These are phyloP conservation scores for Neonectria sp. DNA, from an alignment of 2,329 filamentous ascomycete species.

Conservation along the genomic window DNA sequence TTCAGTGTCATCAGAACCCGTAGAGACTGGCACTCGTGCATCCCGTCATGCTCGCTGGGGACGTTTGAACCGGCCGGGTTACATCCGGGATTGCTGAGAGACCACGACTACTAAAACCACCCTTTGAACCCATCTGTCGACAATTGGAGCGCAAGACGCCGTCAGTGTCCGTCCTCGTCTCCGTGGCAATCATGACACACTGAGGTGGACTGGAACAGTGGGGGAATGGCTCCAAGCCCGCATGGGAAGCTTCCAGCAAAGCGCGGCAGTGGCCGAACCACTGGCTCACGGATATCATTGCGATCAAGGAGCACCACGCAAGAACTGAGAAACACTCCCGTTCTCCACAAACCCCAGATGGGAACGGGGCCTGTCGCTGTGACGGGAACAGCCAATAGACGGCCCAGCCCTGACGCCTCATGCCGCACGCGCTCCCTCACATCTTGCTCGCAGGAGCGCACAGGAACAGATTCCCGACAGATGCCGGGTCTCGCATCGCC, in stretches of 20 bases:
- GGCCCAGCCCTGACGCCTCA: constrained; percentile 2
- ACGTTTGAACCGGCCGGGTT: constrained; percentile 25
- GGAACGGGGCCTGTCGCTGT: neutral
- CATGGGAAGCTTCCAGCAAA: no score
- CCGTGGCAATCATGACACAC: constrained; percentile 33
- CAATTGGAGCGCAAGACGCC: constrained; percentile 24
- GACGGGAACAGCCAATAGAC: constrained; percentile 6
- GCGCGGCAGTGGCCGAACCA: constrained; percentile 10
- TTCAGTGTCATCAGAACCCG: neutral
- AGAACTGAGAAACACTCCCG: constrained; percentile 3
- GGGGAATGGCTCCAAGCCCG: constrained; percentile 8
- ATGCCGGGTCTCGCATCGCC: constrained; percentile 33
- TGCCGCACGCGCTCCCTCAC: constrained; percentile 15
- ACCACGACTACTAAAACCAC: constrained; percentile 17
- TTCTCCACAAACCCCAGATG: constrained; percentile 34
- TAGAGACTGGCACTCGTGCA: no score
- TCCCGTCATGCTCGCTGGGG: constrained; percentile 6
- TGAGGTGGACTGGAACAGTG: constrained; percentile 22
- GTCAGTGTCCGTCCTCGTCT: neutral
- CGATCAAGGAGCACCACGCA: no score
- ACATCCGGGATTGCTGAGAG: constrained; percentile 17
- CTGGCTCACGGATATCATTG: constrained; percentile 20
- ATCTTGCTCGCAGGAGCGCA: constrained; percentile 14
- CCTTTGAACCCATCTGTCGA: constrained; percentile 10
- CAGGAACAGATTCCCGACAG: constrained; percentile 42